A percentile compares a stretch with the other conserved stretches of the same genome.
These are phyloP conservation scores for Auxenochlorella pyrenoidosa DNA, from an alignment of 139 green algal species.

Conservation along the genomic window DNA sequence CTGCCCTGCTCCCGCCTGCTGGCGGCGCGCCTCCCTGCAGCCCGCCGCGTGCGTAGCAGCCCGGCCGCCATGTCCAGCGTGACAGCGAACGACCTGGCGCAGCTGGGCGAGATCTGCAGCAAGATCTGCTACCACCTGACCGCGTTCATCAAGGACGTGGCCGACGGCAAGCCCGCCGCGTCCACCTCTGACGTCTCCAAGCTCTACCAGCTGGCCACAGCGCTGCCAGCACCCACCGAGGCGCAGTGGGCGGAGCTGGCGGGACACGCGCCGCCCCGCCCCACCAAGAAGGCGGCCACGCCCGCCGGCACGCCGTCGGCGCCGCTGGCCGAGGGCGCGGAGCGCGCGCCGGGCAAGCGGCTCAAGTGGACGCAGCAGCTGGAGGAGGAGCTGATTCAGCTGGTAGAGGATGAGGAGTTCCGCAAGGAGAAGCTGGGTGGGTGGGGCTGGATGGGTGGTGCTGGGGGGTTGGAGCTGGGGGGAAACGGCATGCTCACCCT, in stretches of 20 bases:
- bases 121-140: conserved; percentile 26
- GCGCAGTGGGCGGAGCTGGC: neutral
- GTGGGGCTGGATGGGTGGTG: neutral
- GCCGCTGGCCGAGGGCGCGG: conserved; percentile 3
- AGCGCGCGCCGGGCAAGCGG: conserved; percentile 14
- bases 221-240: neutral
- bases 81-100: neutral
- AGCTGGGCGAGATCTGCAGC: conserved; percentile 26
- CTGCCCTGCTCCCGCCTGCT: no score
- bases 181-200: neutral
- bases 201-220: conserved; percentile 11
- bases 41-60: no score
- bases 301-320: neutral
- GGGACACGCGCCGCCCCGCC: neutral
- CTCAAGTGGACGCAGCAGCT: conserved; percentile 40
- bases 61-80: conserved; percentile 5
- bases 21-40: no score
- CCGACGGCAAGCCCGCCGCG: neutral
- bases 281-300: neutral
- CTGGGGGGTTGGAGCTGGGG: no score
- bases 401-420: conserved; percentile 42
- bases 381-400: conserved; percentile 32
- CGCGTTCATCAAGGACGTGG: neutral
- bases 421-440: conserved; percentile 34
- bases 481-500: no score